A percentile compares a stretch with the other conserved stretches of the same genome.
Conservation (phyloP, 108 stramenopile genomes). For the Bacterosira constricta region DNA sequence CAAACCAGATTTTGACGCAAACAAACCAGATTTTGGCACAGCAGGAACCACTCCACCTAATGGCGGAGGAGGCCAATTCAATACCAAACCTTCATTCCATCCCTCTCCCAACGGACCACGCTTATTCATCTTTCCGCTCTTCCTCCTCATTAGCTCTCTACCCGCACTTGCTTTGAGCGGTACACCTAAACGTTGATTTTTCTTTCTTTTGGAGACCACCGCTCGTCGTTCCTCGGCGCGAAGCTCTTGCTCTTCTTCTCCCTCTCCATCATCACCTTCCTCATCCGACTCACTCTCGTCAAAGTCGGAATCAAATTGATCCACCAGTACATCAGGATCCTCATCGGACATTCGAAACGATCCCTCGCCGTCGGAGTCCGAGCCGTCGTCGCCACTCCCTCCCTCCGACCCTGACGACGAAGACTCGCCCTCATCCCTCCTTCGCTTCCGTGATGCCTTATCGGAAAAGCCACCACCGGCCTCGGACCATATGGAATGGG, state of each 20-base stretch:
- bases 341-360: slow-evolving; percentile 81
- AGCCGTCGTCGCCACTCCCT: slow-evolving; percentile 6
- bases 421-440: neutral
- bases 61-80: slow-evolving; percentile 54
- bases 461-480: slow-evolving; percentile 64
- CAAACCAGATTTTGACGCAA: too few relatives aligned
- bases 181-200: slow-evolving; percentile 26
- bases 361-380: slow-evolving; percentile 43
- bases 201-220: slow-evolving; percentile 19
- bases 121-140: slow-evolving; percentile 34
- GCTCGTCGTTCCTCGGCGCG: slow-evolving; percentile 52
- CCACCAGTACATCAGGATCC: slow-evolving; percentile 61
- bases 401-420: slow-evolving; percentile 11
- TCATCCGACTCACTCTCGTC: slow-evolving; percentile 78
- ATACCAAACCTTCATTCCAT: slow-evolving; percentile 78
- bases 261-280: slow-evolving; percentile 59
- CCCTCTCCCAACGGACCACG: slow-evolving; percentile 66
- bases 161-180: slow-evolving; percentile 39
- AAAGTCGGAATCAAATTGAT: slow-evolving; percentile 91
- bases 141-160: slow-evolving; percentile 46
- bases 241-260: slow-evolving; percentile 57
- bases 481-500: slow-evolving; percentile 86
- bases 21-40: too few relatives aligned
- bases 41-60: slow-evolving; percentile 3
- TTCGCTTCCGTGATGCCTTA: neutral